Conservation (phyloP, 1,284 basidiomycete species). For the Rhodotorula sp. region DNA sequence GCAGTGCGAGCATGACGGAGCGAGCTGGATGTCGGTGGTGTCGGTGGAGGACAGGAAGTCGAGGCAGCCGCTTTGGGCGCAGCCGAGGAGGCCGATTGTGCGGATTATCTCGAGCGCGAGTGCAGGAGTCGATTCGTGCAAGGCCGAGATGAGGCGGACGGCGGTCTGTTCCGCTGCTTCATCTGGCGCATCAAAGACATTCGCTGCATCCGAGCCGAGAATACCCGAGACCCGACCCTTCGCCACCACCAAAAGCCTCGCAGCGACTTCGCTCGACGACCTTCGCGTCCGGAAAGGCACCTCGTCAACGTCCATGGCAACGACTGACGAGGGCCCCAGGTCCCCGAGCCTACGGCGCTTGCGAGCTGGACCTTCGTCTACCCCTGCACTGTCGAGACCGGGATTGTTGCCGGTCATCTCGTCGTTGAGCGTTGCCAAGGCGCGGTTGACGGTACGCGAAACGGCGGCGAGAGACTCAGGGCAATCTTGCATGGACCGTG, state of each 20-base stretch:
- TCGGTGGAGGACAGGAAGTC: not conserved
- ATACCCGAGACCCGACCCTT: not conserved
- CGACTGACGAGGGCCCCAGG: slow-evolving; percentile 4
- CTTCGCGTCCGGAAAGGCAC: slow-evolving; percentile 1
- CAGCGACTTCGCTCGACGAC: slow-evolving; percentile 20
- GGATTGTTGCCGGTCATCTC: not conserved
- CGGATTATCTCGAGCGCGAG: slow-evolving; percentile 3
- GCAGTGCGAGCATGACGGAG: slow-evolving; percentile 22
- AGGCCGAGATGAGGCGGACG: not conserved
- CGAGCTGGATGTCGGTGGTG: not conserved
- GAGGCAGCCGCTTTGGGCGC: slow-evolving; percentile 27
- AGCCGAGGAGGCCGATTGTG: slow-evolving; percentile 26
- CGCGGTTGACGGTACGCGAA: slow-evolving; percentile 6
- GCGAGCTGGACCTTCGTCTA: not conserved
- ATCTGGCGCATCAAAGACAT: not conserved
- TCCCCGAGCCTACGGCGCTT: slow-evolving; percentile 21
- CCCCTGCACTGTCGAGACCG: not conserved
- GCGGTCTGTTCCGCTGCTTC: slow-evolving; percentile 13
- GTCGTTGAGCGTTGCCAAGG: not conserved
- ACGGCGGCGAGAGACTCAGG: slow-evolving; percentile 8
- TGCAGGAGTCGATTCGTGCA: not conserved
- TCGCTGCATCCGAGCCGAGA: slow-evolving; percentile 2
- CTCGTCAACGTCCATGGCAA: slow-evolving; percentile 20
- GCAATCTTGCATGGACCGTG: slow-evolving; percentile 2
- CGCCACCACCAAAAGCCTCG: not conserved